Evolutionary conservation across 2,329 filamentous ascomycete species (phyloP).

Genomic region (Fusarium chaquense): DNA sequence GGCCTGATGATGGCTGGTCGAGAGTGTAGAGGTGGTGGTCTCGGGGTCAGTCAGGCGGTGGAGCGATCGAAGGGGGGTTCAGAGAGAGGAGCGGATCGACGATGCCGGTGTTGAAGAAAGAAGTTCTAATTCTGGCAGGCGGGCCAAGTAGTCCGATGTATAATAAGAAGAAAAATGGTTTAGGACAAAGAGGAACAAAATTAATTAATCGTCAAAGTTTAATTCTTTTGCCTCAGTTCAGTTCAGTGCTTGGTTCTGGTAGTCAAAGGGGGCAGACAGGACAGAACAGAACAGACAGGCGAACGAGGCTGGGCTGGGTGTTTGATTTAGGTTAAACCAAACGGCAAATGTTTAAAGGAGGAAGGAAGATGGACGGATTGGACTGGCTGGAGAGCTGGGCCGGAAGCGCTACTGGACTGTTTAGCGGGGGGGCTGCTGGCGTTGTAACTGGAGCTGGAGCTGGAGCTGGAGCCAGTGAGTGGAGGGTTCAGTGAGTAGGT

Average conservation of each 20-base stretch:
- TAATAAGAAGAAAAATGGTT: background rate
- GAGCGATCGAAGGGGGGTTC: slow-evolving; percentile 45
- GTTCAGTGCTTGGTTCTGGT: background rate
- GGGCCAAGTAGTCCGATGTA: slow-evolving; percentile 34
- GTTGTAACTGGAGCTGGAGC: slow-evolving; percentile 15
- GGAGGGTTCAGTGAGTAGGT: slow-evolving; percentile 8
- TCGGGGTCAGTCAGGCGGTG: slow-evolving; percentile 45
- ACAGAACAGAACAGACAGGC: background rate
- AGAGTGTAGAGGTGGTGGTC: slow-evolving; percentile 32
- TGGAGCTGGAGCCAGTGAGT: slow-evolving; percentile 21
- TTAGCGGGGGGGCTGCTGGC: slow-evolving; percentile 2
- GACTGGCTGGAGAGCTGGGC: slow-evolving; percentile 10
- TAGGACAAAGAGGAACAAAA: background rate
- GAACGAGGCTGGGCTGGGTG: slow-evolving; percentile 35
- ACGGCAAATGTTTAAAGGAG: slow-evolving; percentile 41
- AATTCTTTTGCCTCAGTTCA: slow-evolving; percentile 4
- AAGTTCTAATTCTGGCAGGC: slow-evolving; percentile 30
- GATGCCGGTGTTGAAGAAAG: slow-evolving; percentile 27
- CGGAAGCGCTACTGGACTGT: slow-evolving; percentile 5
- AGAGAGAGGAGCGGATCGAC: slow-evolving; percentile 41
- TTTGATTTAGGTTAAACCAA: slow-evolving; percentile 38
- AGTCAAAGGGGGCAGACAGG: slow-evolving; percentile 11
- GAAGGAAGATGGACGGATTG: slow-evolving; percentile 20
- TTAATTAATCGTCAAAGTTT: slow-evolving; percentile 20
- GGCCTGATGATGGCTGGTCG: slow-evolving; percentile 35